These are phyloP conservation scores for Boletus mariae DNA, from an alignment of 1,284 basidiomycete species.

Conservation along the genomic window DNA sequence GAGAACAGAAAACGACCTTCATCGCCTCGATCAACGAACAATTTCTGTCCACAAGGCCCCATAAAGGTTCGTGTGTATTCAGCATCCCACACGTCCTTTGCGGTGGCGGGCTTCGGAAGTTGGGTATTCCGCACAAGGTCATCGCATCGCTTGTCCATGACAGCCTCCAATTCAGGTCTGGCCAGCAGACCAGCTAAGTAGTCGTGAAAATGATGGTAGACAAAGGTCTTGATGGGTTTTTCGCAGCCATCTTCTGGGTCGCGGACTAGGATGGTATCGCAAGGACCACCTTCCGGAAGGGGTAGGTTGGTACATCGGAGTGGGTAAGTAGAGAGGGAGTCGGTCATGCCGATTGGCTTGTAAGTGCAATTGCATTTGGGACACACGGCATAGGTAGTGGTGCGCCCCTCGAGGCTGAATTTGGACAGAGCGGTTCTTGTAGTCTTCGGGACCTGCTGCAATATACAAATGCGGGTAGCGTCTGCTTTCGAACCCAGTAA, in stretches of 20 bases:
- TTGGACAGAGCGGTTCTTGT: neutral
- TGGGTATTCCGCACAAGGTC: neutral
- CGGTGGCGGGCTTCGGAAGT: neutral
- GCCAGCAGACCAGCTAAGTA: conserved; percentile 16
- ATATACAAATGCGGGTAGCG: neutral
- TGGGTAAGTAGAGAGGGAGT: neutral
- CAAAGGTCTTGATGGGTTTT: conserved; percentile 1
- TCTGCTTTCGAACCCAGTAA: neutral
- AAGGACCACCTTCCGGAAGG: neutral
- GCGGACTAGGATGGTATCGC: neutral
- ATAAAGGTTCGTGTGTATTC: neutral
- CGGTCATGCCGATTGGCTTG: neutral
- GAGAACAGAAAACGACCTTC: neutral
- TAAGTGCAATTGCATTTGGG: neutral
- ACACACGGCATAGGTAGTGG: neutral
- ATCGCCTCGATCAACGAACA: neutral
- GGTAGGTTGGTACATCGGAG: neutral
- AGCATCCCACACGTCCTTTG: neutral
- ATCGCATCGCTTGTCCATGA: conserved; percentile 16
- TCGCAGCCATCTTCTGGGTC: neutral
- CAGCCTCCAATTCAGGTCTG: conserved; percentile 11
- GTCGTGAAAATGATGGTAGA: conserved; percentile 15
- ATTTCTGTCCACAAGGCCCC: neutral
- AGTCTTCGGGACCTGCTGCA: neutral
- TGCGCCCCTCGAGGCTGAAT: neutral